Evolutionary conservation across 1,284 basidiomycete species (phyloP).

Genomic region (Apiotrichum domesticum): DNA sequence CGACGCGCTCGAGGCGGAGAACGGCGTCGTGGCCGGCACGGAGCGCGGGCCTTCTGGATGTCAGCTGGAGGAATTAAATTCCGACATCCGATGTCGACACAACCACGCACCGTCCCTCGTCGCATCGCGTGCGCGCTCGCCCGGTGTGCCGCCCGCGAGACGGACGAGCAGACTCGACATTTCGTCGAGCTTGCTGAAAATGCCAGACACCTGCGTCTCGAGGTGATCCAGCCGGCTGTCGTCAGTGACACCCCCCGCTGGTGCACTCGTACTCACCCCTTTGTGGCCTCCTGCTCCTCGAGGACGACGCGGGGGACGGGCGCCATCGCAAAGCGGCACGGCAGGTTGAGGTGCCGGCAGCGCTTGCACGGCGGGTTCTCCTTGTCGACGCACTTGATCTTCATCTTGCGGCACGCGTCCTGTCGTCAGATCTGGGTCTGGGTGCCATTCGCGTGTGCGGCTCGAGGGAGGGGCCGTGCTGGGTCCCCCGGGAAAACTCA

Average conservation of each 20-base stretch:
- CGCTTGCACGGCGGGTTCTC: constrained; percentile 25
- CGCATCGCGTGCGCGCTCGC: neutral
- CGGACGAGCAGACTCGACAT: constrained; percentile 3
- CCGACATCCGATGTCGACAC: too few species aligned
- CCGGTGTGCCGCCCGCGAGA: neutral
- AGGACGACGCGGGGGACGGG: neutral
- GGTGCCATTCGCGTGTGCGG: too few species aligned
- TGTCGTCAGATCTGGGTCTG: neutral
- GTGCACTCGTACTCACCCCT: neutral
- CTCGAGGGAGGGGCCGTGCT: too few species aligned
- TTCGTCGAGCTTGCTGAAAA: constrained; percentile 6
- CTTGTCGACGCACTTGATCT: constrained; percentile 23
- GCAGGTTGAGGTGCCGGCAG: constrained; percentile 17
- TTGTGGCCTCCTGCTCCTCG: neutral
- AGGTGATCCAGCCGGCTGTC: constrained; percentile 6
- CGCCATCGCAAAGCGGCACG: constrained; percentile 14
- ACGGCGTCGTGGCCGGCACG: too few species aligned
- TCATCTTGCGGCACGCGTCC: constrained; percentile 24
- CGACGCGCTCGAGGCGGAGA: neutral
- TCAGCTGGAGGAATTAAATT: too few species aligned
- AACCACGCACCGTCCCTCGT: too few species aligned
- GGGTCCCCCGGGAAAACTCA: too few species aligned
- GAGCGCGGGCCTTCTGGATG: too few species aligned
- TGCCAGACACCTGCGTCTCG: constrained; percentile 5
- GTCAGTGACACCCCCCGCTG: neutral